Percentiles rank a stretch among this genome's conserved stretches.
phyloP scores from a whole-genome alignment of 2,329 filamentous ascomycete genomes.

The Trichoderma simmonsii region DNA sequence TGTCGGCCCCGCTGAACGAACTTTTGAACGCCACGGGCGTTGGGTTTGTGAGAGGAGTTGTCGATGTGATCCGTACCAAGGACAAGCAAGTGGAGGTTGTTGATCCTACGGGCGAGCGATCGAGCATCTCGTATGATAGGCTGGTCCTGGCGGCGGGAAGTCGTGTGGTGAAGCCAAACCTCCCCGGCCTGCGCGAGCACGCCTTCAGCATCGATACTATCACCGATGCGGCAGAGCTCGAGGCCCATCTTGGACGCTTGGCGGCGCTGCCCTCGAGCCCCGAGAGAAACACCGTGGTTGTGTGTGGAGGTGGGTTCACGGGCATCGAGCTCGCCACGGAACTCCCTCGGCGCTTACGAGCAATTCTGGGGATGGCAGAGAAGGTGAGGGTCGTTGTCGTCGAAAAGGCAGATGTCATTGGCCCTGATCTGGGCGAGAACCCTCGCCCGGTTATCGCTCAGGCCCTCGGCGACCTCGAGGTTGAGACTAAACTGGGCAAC shows the following conservation, averaged over 20 bases:
- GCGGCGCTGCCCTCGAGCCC: slow-evolving; percentile 23
- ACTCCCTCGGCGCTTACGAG: slow-evolving; percentile 29
- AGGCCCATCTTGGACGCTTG: slow-evolving; percentile 30
- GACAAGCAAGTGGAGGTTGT: slow-evolving; percentile 7
- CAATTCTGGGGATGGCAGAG: slow-evolving; percentile 20
- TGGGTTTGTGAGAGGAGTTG: slow-evolving; percentile 27
- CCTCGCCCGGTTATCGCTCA: slow-evolving; percentile 32
- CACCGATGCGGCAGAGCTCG: slow-evolving; percentile 25
- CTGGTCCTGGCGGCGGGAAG: slow-evolving; percentile 38
- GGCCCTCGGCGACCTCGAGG: slow-evolving; percentile 28
- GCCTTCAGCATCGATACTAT: slow-evolving; percentile 35
- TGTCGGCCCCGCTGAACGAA: slow-evolving; percentile 23
- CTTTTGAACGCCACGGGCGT: slow-evolving; percentile 31
- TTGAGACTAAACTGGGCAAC: slow-evolving; percentile 31
- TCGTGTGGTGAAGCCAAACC: slow-evolving; percentile 28
- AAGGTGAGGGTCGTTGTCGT: slow-evolving; percentile 28
- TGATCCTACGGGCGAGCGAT: neutral
- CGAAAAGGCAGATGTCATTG: slow-evolving; percentile 28
- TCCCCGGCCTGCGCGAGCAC: slow-evolving; percentile 32
- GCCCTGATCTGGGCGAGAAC: slow-evolving; percentile 31
- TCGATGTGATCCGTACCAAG: slow-evolving; percentile 23
- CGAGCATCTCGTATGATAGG: slow-evolving; percentile 29
- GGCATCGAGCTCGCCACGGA: slow-evolving; percentile 33
- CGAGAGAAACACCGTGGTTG: slow-evolving; percentile 33
- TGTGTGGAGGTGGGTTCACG: slow-evolving; percentile 35